Conservation (phyloP, 1,284 basidiomycete genomes). For the Gymnopus androsaceus region DNA sequence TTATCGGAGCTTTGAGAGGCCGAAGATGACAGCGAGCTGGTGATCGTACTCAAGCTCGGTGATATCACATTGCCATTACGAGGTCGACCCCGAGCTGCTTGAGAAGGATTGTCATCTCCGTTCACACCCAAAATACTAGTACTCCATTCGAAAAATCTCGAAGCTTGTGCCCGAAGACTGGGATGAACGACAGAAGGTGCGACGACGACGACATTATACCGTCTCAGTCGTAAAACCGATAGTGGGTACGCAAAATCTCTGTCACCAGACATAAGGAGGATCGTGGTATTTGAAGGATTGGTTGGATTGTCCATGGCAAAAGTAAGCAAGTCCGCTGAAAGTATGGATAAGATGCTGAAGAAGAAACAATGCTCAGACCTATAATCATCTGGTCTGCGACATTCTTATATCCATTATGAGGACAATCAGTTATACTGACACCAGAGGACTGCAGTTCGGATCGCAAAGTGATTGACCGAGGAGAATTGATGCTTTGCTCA, state of each 20-base stretch:
- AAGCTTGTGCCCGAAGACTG: background rate
- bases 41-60: too few relatives aligned
- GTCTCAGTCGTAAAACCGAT: background rate
- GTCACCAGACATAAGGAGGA: conserved; percentile 25
- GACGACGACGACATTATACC: background rate
- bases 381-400: conserved; percentile 45
- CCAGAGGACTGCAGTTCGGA: conserved; percentile 44
- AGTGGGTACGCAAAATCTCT: too few relatives aligned
- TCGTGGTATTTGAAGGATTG: conserved; percentile 17
- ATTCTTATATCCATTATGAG: conserved; percentile 42
- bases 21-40: too few relatives aligned
- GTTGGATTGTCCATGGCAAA: conserved; percentile 26
- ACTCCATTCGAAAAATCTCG: background rate
- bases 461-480: conserved; percentile 19
- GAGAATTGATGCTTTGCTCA: conserved; percentile 19
- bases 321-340: conserved; percentile 20
- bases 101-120: background rate
- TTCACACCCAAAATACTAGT: background rate
- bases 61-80: too few relatives aligned
- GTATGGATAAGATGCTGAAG: background rate
- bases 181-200: background rate
- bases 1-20: too few relatives aligned
- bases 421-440: conserved; percentile 45
- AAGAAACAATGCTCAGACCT: background rate
- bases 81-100: background rate